Conservation (phyloP, 148 eudicot genomes). For the Rhododendron vialii region DNA sequence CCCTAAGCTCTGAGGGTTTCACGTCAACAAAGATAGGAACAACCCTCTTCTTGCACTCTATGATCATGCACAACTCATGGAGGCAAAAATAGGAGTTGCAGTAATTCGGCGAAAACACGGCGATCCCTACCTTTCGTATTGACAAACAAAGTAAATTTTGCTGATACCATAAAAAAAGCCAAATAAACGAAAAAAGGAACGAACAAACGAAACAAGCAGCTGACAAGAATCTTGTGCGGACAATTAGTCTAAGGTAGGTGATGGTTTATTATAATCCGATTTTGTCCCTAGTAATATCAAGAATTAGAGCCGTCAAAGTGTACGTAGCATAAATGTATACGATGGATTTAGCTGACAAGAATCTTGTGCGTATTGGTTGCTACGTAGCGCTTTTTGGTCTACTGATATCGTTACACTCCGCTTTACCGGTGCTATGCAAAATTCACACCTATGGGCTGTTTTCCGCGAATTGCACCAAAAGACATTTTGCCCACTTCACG, state of each 20-base stretch:
- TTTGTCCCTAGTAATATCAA: background rate
- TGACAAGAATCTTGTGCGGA: background rate
- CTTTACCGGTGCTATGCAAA: too few species aligned
- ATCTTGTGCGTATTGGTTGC: too few species aligned
- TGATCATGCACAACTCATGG: slow-evolving; percentile 44
- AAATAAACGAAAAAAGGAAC: background rate
- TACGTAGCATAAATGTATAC: too few species aligned
- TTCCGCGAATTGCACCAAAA: too few species aligned
- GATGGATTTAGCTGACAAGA: too few species aligned
- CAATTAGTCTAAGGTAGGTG: background rate
- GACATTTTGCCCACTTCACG: too few species aligned
- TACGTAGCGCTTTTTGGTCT: too few species aligned
- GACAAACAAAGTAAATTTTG: too few species aligned
- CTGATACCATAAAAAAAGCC: too few species aligned
- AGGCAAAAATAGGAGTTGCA: slow-evolving; percentile 45
- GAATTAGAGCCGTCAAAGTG: background rate
- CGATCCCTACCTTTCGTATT: slow-evolving; percentile 31
- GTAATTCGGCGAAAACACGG: slow-evolving; percentile 44
- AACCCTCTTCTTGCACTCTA: slow-evolving; percentile 34
- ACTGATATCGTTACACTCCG: too few species aligned
- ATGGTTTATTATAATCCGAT: background rate
- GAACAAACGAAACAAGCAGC: background rate
- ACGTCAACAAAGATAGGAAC: slow-evolving; percentile 33
- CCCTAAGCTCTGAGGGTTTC: slow-evolving; percentile 46
- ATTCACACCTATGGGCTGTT: too few species aligned